Percentiles rank a stretch among this genome's conserved stretches.
phyloP scores from a whole-genome alignment of 495 filamentous ascomycete genomes.

The Thozetella sp. region DNA sequence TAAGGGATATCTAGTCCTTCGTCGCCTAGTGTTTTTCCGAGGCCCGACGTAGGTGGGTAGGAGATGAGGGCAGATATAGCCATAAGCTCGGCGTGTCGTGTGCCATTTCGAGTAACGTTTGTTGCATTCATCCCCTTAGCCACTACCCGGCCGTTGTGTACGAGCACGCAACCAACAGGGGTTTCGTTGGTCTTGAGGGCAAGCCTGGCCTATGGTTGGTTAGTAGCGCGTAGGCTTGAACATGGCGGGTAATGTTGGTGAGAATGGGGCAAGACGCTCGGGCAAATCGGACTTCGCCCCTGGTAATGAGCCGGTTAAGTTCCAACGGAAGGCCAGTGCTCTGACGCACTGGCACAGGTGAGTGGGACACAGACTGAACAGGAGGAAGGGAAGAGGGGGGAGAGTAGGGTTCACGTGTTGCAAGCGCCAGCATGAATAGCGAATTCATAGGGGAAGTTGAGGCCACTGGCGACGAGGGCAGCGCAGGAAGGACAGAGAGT shows the following conservation, averaged over 20 bases:
- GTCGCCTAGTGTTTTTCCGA: conserved; percentile 2
- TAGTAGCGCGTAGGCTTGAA: conserved; percentile 2
- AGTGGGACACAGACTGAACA: too few species aligned
- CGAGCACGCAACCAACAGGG: conserved; percentile 94
- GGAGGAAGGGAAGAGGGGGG: too few species aligned
- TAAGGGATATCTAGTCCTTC: background rate
- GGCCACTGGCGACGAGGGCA: too few species aligned
- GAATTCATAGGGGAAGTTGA: too few species aligned
- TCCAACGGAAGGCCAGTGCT: too few species aligned
- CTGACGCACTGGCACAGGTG: too few species aligned
- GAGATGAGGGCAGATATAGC: conserved; percentile 66
- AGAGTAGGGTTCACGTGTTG: too few species aligned
- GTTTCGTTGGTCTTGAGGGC: conserved; percentile 87
- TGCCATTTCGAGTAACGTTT: conserved; percentile 83
- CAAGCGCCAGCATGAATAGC: too few species aligned
- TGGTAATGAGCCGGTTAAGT: too few species aligned
- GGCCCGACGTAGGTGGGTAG: conserved; percentile 14
- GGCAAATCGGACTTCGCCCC: too few species aligned
- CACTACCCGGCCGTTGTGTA: conserved; percentile 72
- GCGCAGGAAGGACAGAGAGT: too few species aligned
- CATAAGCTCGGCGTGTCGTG: conserved; percentile 91
- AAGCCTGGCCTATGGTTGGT: conserved; percentile 63
- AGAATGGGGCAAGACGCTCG: too few species aligned
- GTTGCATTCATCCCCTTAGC: conserved; percentile 94
- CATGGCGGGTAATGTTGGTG: background rate